Evolutionary conservation across 1,284 basidiomycete species (phyloP).

Genomic region (Ustilago hordei): DNA sequence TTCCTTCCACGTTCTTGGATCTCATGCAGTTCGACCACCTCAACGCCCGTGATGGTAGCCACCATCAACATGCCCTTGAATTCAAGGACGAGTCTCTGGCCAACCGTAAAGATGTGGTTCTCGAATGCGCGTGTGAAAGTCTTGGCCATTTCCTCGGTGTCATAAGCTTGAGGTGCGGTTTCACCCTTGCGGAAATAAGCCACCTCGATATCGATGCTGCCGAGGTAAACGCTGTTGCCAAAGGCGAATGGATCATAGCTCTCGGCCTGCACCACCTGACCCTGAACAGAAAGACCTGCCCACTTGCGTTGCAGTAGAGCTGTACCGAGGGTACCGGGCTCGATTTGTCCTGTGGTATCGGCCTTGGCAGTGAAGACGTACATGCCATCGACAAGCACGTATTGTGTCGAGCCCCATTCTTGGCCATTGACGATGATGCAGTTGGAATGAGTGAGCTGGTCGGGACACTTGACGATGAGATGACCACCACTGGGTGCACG

Average conservation of each 20-base stretch:
- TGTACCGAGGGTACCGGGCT: constrained; percentile 59
- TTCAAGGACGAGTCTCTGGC: constrained; percentile 86
- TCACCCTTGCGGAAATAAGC: constrained; percentile 58
- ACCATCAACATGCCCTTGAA: constrained; percentile 89
- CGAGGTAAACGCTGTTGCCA: constrained; percentile 63
- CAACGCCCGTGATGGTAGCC: constrained; percentile 78
- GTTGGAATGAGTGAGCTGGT: constrained; percentile 59
- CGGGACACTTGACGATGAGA: constrained; percentile 59
- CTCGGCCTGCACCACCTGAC: constrained; percentile 62
- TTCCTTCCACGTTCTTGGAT: constrained; percentile 38
- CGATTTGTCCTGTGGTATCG: constrained; percentile 57
- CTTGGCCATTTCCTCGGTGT: constrained; percentile 84
- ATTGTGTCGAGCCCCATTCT: constrained; percentile 66
- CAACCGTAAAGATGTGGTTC: constrained; percentile 73
- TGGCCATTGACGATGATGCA: constrained; percentile 63
- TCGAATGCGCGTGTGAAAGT: constrained; percentile 82
- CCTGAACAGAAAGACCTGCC: constrained; percentile 63
- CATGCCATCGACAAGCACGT: constrained; percentile 62
- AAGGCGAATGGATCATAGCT: constrained; percentile 61
- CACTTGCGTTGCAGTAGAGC: constrained; percentile 64
- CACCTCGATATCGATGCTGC: constrained; percentile 64
- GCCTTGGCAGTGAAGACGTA: constrained; percentile 63
- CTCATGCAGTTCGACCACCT: constrained; percentile 74
- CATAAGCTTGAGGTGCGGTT: constrained; percentile 66
- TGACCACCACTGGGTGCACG: constrained; percentile 25